A percentile compares a stretch with the other conserved stretches of the same genome.
These are phyloP conservation scores for Maudiozyma barnettii DNA, from an alignment of 805 yeast species.

Conservation along the genomic window DNA sequence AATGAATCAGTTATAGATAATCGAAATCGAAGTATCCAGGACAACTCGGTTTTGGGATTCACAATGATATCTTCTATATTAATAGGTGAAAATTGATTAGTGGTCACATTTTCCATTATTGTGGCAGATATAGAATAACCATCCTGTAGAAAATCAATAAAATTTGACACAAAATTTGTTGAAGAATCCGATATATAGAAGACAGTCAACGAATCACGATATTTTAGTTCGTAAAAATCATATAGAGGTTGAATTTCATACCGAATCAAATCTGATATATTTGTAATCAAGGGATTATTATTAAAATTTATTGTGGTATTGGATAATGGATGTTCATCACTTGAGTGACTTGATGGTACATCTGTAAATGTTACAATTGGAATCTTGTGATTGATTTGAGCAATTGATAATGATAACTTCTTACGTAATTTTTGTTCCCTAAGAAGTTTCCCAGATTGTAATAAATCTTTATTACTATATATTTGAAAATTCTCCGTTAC, in stretches of 20 bases:
- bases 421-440: conserved; percentile 33
- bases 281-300: not conserved
- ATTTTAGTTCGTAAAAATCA: not conserved
- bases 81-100: not conserved
- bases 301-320: not conserved
- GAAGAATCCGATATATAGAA: not conserved
- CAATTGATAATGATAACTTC: conserved; percentile 41
- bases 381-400: conserved; percentile 18
- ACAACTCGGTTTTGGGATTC: not conserved
- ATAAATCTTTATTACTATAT: conserved; percentile 15
- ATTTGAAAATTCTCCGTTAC: not conserved
- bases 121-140: not conserved
- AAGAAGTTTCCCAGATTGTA: conserved; percentile 25
- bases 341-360: not conserved
- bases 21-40: not conserved
- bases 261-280: not conserved
- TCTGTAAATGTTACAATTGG: not conserved
- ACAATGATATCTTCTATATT: not conserved
- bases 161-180: not conserved
- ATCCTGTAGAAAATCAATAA: not conserved
- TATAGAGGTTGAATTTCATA: conserved; percentile 1
- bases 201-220: not conserved
- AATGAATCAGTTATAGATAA: not conserved
- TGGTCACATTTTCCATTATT: not conserved
- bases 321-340: not conserved